Percentiles rank a stretch among this genome's conserved stretches.
These are phyloP conservation scores for Colletotrichum sp. DNA, from an alignment of 2,329 filamentous ascomycete species.

Conservation along the genomic window DNA sequence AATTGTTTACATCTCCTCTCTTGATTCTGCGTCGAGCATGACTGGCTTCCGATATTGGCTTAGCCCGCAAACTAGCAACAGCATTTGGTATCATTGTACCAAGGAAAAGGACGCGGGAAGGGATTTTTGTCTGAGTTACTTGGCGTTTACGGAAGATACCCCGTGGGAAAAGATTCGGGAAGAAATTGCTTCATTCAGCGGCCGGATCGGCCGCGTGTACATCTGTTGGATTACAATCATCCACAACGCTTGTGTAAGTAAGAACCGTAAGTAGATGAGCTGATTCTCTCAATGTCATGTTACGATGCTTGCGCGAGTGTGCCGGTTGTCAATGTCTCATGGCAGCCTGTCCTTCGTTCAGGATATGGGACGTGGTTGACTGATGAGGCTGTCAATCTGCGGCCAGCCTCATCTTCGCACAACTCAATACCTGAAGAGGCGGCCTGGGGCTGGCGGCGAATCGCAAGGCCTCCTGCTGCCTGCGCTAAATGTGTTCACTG, in stretches of 20 bases:
- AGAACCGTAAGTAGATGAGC: background rate
- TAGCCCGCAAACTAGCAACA: background rate
- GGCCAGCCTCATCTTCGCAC: no score
- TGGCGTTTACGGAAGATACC: constrained; percentile 20
- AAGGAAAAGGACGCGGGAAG: background rate
- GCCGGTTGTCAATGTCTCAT: no score
- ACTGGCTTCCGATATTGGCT: no score
- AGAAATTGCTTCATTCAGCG: background rate
- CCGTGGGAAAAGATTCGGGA: constrained; percentile 10
- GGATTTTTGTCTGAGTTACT: constrained; percentile 1
- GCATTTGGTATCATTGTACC: background rate
- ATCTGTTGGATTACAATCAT: constrained; percentile 1
- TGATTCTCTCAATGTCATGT: background rate
- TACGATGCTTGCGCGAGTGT: background rate
- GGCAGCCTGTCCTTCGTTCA: no score
- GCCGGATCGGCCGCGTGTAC: background rate
- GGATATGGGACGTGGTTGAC: no score
- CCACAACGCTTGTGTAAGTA: background rate
- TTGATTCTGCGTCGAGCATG: background rate
- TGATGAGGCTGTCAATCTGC: no score
- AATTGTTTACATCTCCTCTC: background rate
- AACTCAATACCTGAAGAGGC: no score
- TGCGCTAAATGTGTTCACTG: no score
- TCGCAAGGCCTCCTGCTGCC: no score
- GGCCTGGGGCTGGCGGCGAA: no score